Evolutionary conservation across 2,329 filamentous ascomycete genomes (phyloP), one percentile per base, ranked within the genome.

Genomic region (Aspergillus fumigatiaffinis): DNA sequence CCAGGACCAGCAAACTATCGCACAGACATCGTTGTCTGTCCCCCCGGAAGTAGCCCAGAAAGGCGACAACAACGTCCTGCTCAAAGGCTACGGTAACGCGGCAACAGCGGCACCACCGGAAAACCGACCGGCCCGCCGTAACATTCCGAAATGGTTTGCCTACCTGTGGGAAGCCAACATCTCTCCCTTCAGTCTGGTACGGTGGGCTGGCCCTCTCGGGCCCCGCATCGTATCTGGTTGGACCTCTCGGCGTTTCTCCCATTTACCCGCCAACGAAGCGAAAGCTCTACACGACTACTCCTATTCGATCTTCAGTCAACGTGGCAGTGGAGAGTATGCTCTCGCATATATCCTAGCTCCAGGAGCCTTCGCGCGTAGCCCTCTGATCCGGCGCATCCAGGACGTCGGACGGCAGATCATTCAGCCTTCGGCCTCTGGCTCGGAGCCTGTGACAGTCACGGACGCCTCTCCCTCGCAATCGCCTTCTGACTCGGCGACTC

Each of bases 141-240:
- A 87, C 2, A 74, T 94, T 2, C 91, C 92, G 0, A 87, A 88
- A 73, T 97, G 93, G 92, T 80, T 97, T 21, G 87, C 87, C 55
- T 97, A 92, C 77, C 84, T 99, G 4, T 99, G 94, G 94, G 94
- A 99, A 64, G 90, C 92, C 65, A 99, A 99, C 71, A 86, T 97
- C 62, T 97, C 92, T 0, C 94, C 94, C 6, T 99, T 99, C 74
- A 93, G 88, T 63, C 80, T 99, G 51, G 86, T 99, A 14, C 89
- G 94, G 58, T 88, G 92, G 80, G 83, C 91, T 1, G 94, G 94
- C 0, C 94, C 94, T 0, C 79, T 99, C 0, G 94, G 94, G 0
- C 94, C 94, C 3, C 87, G 92, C 25, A 86, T 99, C 38, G 91
- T 97, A 1, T 97, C 92, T 0, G 92, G 92, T 57, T 99, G 94